Conservation (phyloP, 352 stramenopile species). For the Phytopythium oedochilum region DNA sequence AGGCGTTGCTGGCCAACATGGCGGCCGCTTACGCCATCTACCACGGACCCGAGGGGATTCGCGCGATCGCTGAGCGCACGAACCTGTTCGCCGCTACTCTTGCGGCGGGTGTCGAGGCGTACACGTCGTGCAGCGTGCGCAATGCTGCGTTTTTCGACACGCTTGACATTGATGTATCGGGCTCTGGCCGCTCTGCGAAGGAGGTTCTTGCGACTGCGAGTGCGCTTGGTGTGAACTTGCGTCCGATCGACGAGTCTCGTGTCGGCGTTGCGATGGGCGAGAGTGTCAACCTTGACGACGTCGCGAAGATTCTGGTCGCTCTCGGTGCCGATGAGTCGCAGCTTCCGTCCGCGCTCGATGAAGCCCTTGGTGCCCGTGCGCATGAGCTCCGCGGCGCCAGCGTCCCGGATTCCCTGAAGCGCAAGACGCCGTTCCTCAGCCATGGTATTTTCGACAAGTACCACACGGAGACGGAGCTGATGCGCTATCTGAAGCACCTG, state of each 20-base stretch:
- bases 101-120: conserved; percentile 87
- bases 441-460: conserved; percentile 98
- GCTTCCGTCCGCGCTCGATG: conserved; percentile 15
- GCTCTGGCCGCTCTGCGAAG: conserved; percentile 67
- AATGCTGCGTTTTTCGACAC: conserved; percentile 96
- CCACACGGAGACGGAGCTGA: conserved; percentile 93
- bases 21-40: conserved; percentile 97
- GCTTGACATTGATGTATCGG: conserved; percentile 90
- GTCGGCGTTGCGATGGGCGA: conserved; percentile 98
- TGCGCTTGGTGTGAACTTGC: conserved; percentile 83
- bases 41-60: conserved; percentile 96
- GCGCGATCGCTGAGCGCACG: conserved; percentile 90
- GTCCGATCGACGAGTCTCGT: conserved; percentile 68
- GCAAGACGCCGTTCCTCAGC: conserved; percentile 82
- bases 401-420: conserved; percentile 56
- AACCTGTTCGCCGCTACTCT: conserved; percentile 91
- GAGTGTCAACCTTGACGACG: conserved; percentile 90
- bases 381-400: conserved; percentile 49
- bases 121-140: conserved; percentile 48
- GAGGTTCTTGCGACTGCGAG: conserved; percentile 69
- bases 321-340: conserved; percentile 56
- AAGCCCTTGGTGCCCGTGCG: conserved; percentile 52
- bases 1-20: conserved; percentile 99
- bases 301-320: conserved; percentile 82
- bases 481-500: conserved; percentile 97